Base-by-base conservation (phyloP, 2,329 filamentous ascomycete genomes). In the Exophiala lecanii-corni region DNA sequence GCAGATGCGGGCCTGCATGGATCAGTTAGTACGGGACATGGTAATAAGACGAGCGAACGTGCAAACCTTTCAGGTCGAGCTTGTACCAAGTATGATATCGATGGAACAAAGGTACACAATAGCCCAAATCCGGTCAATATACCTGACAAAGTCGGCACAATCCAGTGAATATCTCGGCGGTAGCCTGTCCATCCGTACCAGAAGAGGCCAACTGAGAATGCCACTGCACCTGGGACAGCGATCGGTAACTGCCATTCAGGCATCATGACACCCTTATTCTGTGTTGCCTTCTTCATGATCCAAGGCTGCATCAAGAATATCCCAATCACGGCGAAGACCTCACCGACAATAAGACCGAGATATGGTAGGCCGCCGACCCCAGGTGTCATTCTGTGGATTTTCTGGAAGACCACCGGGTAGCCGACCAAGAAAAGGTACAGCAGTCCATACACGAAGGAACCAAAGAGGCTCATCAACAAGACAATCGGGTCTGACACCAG, bases 101-200 rank as follows among this genome's bases (percentile, higher is more conserved):
- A 68, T 43, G 70, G 67, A 47, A 73, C 62, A 55, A 73, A 72
- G 35, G 71, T 68, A 7, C 67, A 58, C 47, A 71, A 64, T 55
- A 73, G 68, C 18, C 70, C 70, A 23, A 68, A 69, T 2, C 70
- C 71, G 10, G 72, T 71, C 37, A 72, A 63, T 5, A 62, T 56
- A 1, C 64, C 64, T 0, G 65, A 66, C 10, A 68, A 45, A 5
- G 64, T 65, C 3, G 67, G 65, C 2, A 66, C 58, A 15, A 65
- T 59, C 68, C 68, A 71, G 39, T 65, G 62, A 34, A 64, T 57
- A 2, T 40, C 51, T 2, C 51, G 41, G 28, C 45, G 57, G 33
- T 61, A 62, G 3, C 64, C 64, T 2, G 65, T 62, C 67, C 67
- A 69, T 2, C 62, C 66, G 28, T 69, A 62, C 61, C 63, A 64